A percentile compares a stretch with the other conserved stretches of the same genome.
Evolutionary conservation across 108 stramenopile genomes (phyloP).

Genomic region (Pseudonitzschia delicatissima): DNA sequence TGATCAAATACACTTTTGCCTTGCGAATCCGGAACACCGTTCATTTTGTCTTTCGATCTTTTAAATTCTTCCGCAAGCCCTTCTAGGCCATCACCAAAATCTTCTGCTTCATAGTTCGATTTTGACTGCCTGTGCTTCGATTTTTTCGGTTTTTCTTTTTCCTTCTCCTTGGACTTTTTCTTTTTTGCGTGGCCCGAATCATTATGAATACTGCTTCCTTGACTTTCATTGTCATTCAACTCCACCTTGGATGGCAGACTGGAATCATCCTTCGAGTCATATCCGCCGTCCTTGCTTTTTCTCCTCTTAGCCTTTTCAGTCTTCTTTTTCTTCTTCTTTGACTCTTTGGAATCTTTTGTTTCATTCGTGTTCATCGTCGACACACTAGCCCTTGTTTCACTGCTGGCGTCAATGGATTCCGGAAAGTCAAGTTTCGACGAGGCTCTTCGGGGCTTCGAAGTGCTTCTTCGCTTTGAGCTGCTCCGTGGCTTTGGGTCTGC

Average conservation of each 20-base stretch:
- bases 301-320: slow-evolving; percentile 8
- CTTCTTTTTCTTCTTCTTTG: slow-evolving; percentile 16
- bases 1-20: background rate
- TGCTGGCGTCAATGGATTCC: background rate
- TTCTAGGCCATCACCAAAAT: slow-evolving; percentile 10
- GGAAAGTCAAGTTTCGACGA: background rate
- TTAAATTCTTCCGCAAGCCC: slow-evolving; percentile 10
- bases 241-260: slow-evolving; percentile 5
- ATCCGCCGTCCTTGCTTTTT: background rate
- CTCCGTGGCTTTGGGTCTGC: background rate
- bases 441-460: background rate
- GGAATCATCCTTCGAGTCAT: background rate
- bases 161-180: slow-evolving; percentile 5
- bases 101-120: background rate
- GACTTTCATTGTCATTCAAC: slow-evolving; percentile 1
- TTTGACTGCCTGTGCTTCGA: slow-evolving; percentile 13
- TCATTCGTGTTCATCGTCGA: slow-evolving; percentile 1
- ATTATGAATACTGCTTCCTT: background rate
- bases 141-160: background rate
- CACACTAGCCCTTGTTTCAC: background rate
- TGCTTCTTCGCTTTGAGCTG: background rate
- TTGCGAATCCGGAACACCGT: background rate
- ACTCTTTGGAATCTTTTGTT: slow-evolving; percentile 6
- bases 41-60: slow-evolving; percentile 8
- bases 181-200: no score